A percentile compares a stretch with the other conserved stretches of the same genome.
Evolutionary conservation across 306 rosid genomes (phyloP).

Genomic region (Arachis stenosperma): DNA sequence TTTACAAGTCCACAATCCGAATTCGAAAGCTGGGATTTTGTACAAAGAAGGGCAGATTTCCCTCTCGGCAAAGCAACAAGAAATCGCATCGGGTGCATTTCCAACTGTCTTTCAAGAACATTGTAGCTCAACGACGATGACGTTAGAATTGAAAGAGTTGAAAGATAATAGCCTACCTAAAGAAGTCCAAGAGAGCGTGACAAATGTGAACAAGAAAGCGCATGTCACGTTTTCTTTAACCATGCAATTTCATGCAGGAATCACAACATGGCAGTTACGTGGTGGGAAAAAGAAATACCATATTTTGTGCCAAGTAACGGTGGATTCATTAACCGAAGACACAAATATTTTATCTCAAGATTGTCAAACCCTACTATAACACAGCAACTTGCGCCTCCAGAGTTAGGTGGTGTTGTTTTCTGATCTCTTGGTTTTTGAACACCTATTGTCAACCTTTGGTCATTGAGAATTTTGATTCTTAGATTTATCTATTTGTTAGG

Average conservation of each 20-base stretch:
- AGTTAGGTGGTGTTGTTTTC: no score
- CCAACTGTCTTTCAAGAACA: slow-evolving; percentile 38
- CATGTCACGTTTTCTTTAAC: slow-evolving; percentile 27
- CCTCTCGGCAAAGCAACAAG: slow-evolving; percentile 15
- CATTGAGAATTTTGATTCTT: no score
- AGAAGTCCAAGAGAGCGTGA: slow-evolving; percentile 34
- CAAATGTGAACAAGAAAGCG: background rate
- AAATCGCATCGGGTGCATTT: slow-evolving; percentile 39
- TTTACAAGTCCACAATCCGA: slow-evolving; percentile 38
- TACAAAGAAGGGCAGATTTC: slow-evolving; percentile 43
- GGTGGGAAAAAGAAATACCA: slow-evolving; percentile 24
- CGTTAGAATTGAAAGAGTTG: slow-evolving; percentile 5
- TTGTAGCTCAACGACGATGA: slow-evolving; percentile 8
- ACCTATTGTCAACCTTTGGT: no score
- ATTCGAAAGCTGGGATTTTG: slow-evolving; percentile 12
- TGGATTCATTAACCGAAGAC: slow-evolving; percentile 45
- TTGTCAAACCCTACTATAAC: slow-evolving; percentile 28
- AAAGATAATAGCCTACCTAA: slow-evolving; percentile 15
- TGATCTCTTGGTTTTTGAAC: no score
- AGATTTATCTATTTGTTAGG: no score
- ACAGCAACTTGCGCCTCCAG: no score
- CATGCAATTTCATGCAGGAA: slow-evolving; percentile 33
- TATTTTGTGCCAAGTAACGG: slow-evolving; percentile 40
- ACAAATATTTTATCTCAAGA: slow-evolving; percentile 41
- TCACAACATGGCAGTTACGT: slow-evolving; percentile 12